Evolutionary conservation across 176 grass and related monocot species (phyloP), one percentile per base, ranked within the genome.

Genomic region (Guadua angustifolia): DNA sequence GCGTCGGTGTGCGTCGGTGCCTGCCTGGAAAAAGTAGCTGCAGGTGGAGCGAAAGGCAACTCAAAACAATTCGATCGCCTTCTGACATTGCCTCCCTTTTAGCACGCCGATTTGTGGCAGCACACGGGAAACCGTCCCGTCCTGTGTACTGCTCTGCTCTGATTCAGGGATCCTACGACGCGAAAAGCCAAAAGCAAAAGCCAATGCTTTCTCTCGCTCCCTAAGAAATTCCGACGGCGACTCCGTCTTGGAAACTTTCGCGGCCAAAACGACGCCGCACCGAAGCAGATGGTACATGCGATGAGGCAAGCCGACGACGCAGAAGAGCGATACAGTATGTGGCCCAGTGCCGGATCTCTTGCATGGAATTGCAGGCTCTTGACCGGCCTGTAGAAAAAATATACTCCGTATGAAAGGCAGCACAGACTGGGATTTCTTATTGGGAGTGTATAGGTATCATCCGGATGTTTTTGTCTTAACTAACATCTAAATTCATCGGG

Each of bases 301-400:
- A 84, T 12, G 91, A 79, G 88, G 73, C 84, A 56, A 78, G 81
- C 63, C 83, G 92, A 84, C 80, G 70, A 65, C 82, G 75, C 18
- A 9, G 16, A 38, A 16, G 12, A 39, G 6, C 13, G 62, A 32
- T 59, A 65, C n/a, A n/a, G n/a, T n/a, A n/a, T n/a, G n/a, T n/a
- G 15, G 9, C 16, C 33, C 9, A 11, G 40, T 10, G 21, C 49
- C 19, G 66, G 66, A 51, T 43, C 39, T 59, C 46, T 9, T 5
- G 80, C 74, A 6, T 57, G 36, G 10, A 29, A 6, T 17, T 0
- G 3, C 18, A 16, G 38, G 47, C 21, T 45, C 74, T 70, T 22
- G 53, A 29, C 29, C 64, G 39, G 40, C 67, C 9, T 21, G 67
- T 15, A 29, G 58, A 25, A 33, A 5, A 38, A 79, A 83, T 78